Evolutionary conservation across 1,139 yeast species (phyloP), one percentile per base, ranked within the genome.

Genomic region (Lodderomyces metapsilosis): DNA sequence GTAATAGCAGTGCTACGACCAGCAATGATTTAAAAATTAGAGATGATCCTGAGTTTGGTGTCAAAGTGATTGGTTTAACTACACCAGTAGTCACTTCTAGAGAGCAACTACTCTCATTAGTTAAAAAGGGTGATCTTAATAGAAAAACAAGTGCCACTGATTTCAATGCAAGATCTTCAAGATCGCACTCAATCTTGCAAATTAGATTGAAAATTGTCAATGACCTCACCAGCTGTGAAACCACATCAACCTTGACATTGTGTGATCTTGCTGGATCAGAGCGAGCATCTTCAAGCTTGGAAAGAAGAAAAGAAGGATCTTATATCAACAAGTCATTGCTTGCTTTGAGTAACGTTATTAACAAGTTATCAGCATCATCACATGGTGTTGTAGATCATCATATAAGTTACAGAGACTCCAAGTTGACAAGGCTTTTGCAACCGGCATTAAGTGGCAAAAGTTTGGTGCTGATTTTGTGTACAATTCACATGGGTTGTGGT

Each of bases 231-330:
- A 73, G 74, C 8, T 59, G 64, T 1, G 79, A 75, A 43, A 68
- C 70, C 13, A 63, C 72, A 39, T 76, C 92, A 27, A 82, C 92
- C 0, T 75, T 92, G 31, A 87, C 94, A 20, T 71, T 92, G 43
- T 92, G 98, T 69, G 98, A 92, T 64, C 74, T 92, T 55, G 98
- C 98, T 0, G 98, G 98, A 17, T 86, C 96, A 13, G 98, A 92
- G 62, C 75, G 88, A 43, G 98, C 96, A 0, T 84, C 95, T 0
- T 75, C 85, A 1, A 88, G 89, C 55, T 64, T 74, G 0, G 96
- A 84, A 53, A 75, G 98, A 53, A 71, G 97, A 44, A 87, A 88
- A 59, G 98, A 92, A 65, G 98, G 98, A 16, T 79, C 96, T 0
- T 91, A 76, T 57, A 92, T 92, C 57, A 92, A 92, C 66, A 88